Base-by-base conservation (phyloP, 306 rosid species). In the Vigna trinervia region DNA sequence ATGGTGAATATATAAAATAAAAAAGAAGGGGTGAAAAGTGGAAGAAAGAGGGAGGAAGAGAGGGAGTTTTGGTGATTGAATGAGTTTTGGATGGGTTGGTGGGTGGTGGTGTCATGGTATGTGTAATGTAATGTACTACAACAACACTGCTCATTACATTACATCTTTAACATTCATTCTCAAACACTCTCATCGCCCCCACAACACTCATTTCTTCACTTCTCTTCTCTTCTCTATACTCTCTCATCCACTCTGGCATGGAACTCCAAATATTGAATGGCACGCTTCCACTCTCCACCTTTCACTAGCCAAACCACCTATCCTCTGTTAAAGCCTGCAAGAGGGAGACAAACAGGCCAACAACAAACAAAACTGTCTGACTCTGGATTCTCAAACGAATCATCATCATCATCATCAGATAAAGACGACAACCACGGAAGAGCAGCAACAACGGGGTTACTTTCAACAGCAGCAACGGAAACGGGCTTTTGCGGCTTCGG, bases 381-480 rank as follows among this genome's bases (percentile, higher is more conserved):
- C 26, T 80, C 96, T 92, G 95, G 98, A 93, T 93, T 89, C 96
- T 83, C 93, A 71, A 80, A 62, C 75, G 61, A 86, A 84, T 71
- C 83, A 30, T 48, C 86, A 4, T 0, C 34, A n/a, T 5, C 79
- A 4, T 0, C 34, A n/a, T 5, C 79, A 13, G 2, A 41, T 12
- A 41, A 41, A 32, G 11, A 11, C 15, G 10, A 8, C 17, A 26
- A 26, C 56, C n/a, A 51, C 56, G 20, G 20, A n/a, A 52, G 4
- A 53, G 12, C 12, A 53, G 5, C 59, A 52, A 22, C 58, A 59
- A 7, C 39, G 36, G 10, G 19, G 14, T 19, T 54, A 20, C 46
- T 41, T 41, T 9, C 46, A 9, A 41, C 3, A 11, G 5, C 13
- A 12, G 1, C 67, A 30, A 17, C 9, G 57, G 74, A 80, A 81